A percentile compares a stretch with the other conserved stretches of the same genome.
These are phyloP conservation scores for Bruguiera hainesii DNA, from an alignment of 441 rosid species.

Conservation along the genomic window DNA sequence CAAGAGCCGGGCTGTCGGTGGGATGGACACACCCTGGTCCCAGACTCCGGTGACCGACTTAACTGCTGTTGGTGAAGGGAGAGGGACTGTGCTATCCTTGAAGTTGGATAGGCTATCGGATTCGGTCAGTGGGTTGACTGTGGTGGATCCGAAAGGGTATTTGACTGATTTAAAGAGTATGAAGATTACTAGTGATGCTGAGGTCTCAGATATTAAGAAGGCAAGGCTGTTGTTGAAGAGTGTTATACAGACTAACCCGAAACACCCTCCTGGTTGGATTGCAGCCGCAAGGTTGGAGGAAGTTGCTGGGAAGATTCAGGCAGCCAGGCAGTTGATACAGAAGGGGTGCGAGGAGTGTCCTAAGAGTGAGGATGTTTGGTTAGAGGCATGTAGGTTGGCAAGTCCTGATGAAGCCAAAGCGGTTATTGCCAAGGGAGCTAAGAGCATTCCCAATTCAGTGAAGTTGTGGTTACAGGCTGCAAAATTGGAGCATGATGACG, in stretches of 20 bases:
- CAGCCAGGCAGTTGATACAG: slow-evolving; percentile 76
- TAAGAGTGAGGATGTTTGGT: slow-evolving; percentile 87
- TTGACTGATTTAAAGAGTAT: slow-evolving; percentile 93
- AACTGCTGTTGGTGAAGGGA: slow-evolving; percentile 92
- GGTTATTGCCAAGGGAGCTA: slow-evolving; percentile 81
- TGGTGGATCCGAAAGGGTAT: slow-evolving; percentile 92
- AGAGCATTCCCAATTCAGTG: slow-evolving; percentile 83
- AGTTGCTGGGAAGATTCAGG: slow-evolving; percentile 88
- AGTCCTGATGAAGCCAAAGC: slow-evolving; percentile 91
- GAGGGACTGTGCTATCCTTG: slow-evolving; percentile 87
- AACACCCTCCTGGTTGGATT: slow-evolving; percentile 95
- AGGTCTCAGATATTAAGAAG: slow-evolving; percentile 87
- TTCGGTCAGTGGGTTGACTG: slow-evolving; percentile 83
- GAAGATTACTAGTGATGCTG: slow-evolving; percentile 96
- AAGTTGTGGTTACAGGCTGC: slow-evolving; percentile 96
- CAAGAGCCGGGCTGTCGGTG: slow-evolving; percentile 75
- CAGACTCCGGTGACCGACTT: slow-evolving; percentile 87
- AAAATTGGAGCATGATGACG: slow-evolving; percentile 77
- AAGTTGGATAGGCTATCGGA: slow-evolving; percentile 87
- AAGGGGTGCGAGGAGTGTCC: slow-evolving; percentile 95
- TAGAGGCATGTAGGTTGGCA: slow-evolving; percentile 87
- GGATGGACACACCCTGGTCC: slow-evolving; percentile 82
- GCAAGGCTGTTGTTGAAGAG: slow-evolving; percentile 89
- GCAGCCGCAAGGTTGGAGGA: slow-evolving; percentile 96
- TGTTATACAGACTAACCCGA: slow-evolving; percentile 79